Percentiles rank a stretch among this genome's conserved stretches.
Evolutionary conservation across 1,284 basidiomycete genomes (phyloP).

Genomic region (Ceratobasidium sp.): DNA sequence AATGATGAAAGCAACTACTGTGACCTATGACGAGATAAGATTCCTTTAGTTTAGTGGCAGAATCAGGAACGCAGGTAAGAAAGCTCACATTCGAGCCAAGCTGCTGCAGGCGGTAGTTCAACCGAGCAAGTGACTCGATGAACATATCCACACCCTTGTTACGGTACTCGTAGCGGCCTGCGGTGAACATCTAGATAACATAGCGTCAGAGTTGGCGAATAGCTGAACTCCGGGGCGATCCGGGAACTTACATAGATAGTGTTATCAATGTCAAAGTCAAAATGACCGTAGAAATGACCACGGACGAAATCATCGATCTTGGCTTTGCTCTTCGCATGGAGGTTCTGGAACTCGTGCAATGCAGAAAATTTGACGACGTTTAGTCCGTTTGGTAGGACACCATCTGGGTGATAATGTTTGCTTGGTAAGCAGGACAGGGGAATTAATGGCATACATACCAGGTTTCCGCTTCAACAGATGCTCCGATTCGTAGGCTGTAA

Average conservation of each 20-base stretch:
- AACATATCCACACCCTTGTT: constrained; percentile 99
- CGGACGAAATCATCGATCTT: constrained; percentile 99
- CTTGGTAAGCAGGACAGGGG: constrained; percentile 49
- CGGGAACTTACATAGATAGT: constrained; percentile 81
- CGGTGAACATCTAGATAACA: constrained; percentile 83
- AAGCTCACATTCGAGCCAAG: constrained; percentile 67
- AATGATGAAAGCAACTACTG: constrained; percentile 98
- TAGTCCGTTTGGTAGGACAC: constrained; percentile 96
- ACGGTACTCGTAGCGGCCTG: constrained; percentile 98
- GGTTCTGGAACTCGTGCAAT: constrained; percentile 97
- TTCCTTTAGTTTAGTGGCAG: background rate
- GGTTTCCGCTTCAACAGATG: constrained; percentile 97
- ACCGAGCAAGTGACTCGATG: constrained; percentile 92
- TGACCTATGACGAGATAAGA: constrained; percentile 54
- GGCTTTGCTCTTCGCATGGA: constrained; percentile 90
- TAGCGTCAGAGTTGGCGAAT: background rate
- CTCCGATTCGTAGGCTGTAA: constrained; percentile 96
- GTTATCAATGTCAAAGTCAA: constrained; percentile 95
- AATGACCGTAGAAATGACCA: constrained; percentile 98
- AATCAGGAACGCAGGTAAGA: background rate
- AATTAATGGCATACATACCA: background rate
- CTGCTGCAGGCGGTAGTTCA: constrained; percentile 90
- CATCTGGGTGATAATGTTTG: constrained; percentile 63
- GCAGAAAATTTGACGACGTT: constrained; percentile 97
- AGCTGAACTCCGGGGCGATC: constrained; percentile 14